A percentile compares a stretch with the other conserved stretches of the same genome.
Conservation (phyloP, 225 moss, liverwort and hornwort species). For the Physcomitrellopsis africana region DNA sequence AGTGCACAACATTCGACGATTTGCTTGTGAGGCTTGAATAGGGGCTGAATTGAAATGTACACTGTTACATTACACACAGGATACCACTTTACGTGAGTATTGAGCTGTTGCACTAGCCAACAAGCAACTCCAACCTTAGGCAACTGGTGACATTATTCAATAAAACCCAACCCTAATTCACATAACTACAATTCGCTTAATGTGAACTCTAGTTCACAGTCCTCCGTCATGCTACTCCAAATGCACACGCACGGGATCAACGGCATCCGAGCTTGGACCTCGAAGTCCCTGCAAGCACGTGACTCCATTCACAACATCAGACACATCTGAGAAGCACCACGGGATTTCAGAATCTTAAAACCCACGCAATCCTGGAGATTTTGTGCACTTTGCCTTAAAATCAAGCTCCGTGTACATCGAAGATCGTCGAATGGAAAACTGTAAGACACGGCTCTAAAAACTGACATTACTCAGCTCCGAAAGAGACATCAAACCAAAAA, state of each 20-base stretch:
- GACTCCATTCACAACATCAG: not conserved
- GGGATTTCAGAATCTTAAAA: not conserved
- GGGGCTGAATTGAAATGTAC: not conserved
- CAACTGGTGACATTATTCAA: not conserved
- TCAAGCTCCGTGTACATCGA: not conserved
- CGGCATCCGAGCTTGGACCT: not conserved
- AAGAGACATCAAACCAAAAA: not conserved
- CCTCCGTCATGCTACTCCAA: slow-evolving; percentile 20
- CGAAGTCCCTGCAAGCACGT: slow-evolving; percentile 12
- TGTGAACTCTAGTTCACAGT: not conserved
- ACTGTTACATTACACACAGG: slow-evolving; percentile 2
- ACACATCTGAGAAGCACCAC: not conserved
- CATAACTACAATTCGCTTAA: not conserved
- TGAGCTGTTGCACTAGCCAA: not conserved
- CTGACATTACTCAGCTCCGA: not conserved
- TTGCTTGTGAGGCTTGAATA: not conserved
- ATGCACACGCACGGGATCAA: not conserved
- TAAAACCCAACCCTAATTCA: slow-evolving; percentile 49
- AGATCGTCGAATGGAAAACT: not conserved
- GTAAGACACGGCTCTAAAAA: not conserved
- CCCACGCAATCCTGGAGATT: slow-evolving; percentile 4
- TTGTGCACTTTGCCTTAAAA: no score
- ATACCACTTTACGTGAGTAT: slow-evolving; percentile 4
- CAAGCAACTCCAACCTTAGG: not conserved
- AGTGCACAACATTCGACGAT: not conserved